Evolutionary conservation across 495 filamentous ascomycete genomes (phyloP), one percentile per base, ranked within the genome.

Genomic region (Aeminium ludgeri): DNA sequence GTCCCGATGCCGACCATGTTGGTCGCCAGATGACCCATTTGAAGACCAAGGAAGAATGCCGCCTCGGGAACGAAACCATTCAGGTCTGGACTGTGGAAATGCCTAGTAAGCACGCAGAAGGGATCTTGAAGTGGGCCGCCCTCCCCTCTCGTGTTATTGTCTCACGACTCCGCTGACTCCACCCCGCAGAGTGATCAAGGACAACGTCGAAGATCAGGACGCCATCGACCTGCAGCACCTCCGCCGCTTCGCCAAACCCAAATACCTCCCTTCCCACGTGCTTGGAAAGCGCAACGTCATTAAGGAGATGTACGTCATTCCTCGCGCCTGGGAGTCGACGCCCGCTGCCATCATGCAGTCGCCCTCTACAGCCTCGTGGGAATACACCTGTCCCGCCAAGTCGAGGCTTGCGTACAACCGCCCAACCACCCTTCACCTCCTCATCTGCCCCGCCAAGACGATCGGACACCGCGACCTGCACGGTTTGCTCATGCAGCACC

Each of bases 221-320:
- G 10, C 23, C 10, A 29, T 51, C 33, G 48, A 51, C 36, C 44
- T 51, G 19, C 48, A 51, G 27, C 89, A 97, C 57, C 70, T 96
- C 15, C 76, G 84, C 33, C 74, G 85, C 37, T 82, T 89, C 43
- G 76, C 75, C 33, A 87, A 83, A 55, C 70, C 65, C 20, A 66
- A 68, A 29, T 75, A 74, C 48, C 64, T 95, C 4, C 81, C 85
- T 1, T 32, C 53, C 4, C 50, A 59, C 15, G 49, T 79, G 4
- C 8, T 51, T 30, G 48, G 5, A 55, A 48, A 35, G 53, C 51
- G 23, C 36, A 41, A 25, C 52, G 65, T 39, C 29, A 27, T 44
- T 20, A 51, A 51, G 44, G 48, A 51, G 44, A 45, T 51, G 44
- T 47, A 51, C 40, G 15, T 27, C n/a, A 37, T 51, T 6, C 44